Evolutionary conservation across 495 filamentous ascomycete species (phyloP).

Genomic region (Penicillium canescens): DNA sequence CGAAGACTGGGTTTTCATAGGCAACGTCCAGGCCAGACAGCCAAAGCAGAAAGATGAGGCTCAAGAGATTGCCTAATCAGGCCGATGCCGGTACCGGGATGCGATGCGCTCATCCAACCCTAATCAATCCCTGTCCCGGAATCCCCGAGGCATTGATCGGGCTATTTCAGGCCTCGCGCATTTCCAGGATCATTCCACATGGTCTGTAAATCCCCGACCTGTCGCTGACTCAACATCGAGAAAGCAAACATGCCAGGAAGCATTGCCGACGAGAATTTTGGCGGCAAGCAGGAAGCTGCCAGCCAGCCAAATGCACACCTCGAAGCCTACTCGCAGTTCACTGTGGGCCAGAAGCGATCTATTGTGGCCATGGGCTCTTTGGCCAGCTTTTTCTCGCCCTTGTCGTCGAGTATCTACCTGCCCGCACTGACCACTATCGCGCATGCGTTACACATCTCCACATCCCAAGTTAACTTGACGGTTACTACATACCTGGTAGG

Average conservation of each 20-base stretch:
- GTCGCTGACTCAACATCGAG: background rate
- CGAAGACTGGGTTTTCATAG: no score
- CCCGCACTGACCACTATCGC: constrained; percentile 40
- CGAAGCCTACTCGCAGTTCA: constrained; percentile 11
- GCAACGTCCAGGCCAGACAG: no score
- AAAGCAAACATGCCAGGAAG: background rate
- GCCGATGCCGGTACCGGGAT: constrained; percentile 6
- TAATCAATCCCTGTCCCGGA: constrained; percentile 7
- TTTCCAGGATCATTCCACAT: constrained; percentile 2
- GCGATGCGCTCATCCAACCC: background rate
- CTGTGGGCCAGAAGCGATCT: constrained; percentile 10
- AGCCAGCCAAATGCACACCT: background rate
- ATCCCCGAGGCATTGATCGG: background rate
- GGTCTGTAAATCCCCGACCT: background rate
- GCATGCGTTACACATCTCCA: constrained; percentile 28
- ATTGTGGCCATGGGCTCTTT: constrained; percentile 19
- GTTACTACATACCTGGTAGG: constrained; percentile 45
- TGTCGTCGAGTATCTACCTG: constrained; percentile 49
- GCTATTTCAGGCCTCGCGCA: background rate
- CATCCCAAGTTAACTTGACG: constrained; percentile 43
- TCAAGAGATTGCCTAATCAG: no score
- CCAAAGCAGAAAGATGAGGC: no score
- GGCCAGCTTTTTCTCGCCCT: constrained; percentile 36
- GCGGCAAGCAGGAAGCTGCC: background rate
- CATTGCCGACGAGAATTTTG: background rate